Base-by-base conservation (phyloP, 768 basidiomycete genomes). In the Mycena pura region DNA sequence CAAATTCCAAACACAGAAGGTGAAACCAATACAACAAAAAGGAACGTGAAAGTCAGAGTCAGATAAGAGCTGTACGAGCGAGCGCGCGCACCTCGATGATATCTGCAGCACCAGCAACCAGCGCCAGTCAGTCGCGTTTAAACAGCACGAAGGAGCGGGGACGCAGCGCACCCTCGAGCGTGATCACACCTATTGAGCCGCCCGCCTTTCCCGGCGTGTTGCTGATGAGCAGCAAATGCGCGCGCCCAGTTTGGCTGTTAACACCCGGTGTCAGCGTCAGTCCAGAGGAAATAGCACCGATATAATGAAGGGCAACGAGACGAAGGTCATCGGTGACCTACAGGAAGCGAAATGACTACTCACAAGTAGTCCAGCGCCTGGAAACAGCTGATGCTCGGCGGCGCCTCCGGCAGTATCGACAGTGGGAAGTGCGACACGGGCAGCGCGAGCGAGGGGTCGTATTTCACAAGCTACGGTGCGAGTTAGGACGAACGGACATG, bases 291-390 rank as follows among this genome's bases (percentile, higher is more conserved):
- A 6, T 17, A 22, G n/a, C 17, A 57, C 11, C 9, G 31, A n/a
- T 3, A 61, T 15, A 55, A 28, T 25, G 49, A 27, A 11, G 36
- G 27, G 47, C 29, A 32, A 34, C 3, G 36, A 31, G 32, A 47
- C 57, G 34, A 36, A 27, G n/a, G 13, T 2, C 10, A 63, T 15
- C 14, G 13, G 40, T 32, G 25, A 32, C 25, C 27, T 28, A 13
- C n/a, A n/a, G 6, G 19, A 32, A 39, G 34, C 38, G 7, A 9
- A 28, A 28, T 3, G 11, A 7, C 5, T 3, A 69, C 85, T 34
- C 68, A 92, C 91, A 93, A 96, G 71, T 95, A 96, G 72, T 97
- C 95, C 43, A 98, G 76, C 0, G 95, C 95, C 72, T 98, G 94
- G 79, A 97, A 94, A 69, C 92, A 97, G 68, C 93, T 96, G 71